phyloP scores from a whole-genome alignment of 1,284 basidiomycete species.

The Schizophyllum amplum region DNA sequence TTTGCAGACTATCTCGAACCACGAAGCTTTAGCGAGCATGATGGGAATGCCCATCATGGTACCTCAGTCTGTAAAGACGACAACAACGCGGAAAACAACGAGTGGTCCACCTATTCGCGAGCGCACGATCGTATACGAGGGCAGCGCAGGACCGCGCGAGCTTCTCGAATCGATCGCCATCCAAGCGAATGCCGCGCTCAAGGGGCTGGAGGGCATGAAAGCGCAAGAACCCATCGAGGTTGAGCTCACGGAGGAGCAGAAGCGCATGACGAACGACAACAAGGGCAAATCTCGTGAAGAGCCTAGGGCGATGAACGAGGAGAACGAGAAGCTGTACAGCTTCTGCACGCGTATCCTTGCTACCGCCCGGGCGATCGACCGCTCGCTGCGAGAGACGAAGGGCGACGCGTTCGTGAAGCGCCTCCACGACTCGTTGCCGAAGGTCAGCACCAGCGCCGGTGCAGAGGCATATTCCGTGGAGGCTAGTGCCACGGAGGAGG shows the following conservation, averaged over 20 bases:
- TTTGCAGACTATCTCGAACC: slow-evolving; percentile 73
- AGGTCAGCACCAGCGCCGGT: slow-evolving; percentile 40
- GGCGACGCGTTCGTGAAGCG: slow-evolving; percentile 76
- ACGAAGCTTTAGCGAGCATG: slow-evolving; percentile 87
- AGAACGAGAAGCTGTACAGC: slow-evolving; percentile 56
- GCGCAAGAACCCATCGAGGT: slow-evolving; percentile 36
- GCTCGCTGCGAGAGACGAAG: slow-evolving; percentile 78
- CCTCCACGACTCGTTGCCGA: slow-evolving; percentile 68
- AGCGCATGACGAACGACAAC: slow-evolving; percentile 61
- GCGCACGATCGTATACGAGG: slow-evolving; percentile 80
- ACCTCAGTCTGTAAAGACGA: slow-evolving; percentile 55
- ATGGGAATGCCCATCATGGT: slow-evolving; percentile 96
- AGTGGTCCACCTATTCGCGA: slow-evolving; percentile 51
- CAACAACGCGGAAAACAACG: slow-evolving; percentile 41
- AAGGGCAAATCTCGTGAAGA: slow-evolving; percentile 59
- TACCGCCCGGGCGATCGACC: slow-evolving; percentile 76
- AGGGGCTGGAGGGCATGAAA: slow-evolving; percentile 67
- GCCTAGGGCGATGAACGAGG: slow-evolving; percentile 39
- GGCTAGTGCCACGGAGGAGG: slow-evolving; percentile 55
- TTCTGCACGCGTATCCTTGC: slow-evolving; percentile 76
- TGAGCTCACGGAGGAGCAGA: slow-evolving; percentile 77
- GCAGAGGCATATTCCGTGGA: slow-evolving; percentile 35
- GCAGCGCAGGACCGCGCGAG: slow-evolving; percentile 81
- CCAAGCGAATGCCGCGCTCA: slow-evolving; percentile 82
- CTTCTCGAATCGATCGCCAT: slow-evolving; percentile 83